Evolutionary conservation across 2,329 filamentous ascomycete species (phyloP).

Genomic region (Sporothrix humicola): DNA sequence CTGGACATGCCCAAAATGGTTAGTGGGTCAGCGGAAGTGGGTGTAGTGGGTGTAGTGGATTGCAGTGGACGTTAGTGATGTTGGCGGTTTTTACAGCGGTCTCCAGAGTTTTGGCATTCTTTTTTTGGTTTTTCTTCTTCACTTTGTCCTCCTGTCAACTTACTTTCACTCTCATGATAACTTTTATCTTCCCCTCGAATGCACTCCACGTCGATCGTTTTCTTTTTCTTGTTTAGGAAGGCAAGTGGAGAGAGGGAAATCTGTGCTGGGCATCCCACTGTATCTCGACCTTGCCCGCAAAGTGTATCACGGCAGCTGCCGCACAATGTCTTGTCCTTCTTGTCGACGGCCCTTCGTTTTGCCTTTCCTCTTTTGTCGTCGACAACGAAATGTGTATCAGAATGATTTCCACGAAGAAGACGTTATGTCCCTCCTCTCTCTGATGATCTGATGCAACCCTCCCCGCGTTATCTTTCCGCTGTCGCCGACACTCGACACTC

Average conservation of each 20-base stretch:
- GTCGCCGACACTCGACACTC: background rate
- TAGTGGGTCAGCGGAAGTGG: background rate
- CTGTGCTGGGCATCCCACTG: background rate
- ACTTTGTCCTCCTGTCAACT: background rate
- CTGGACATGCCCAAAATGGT: constrained; percentile 32
- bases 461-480: background rate
- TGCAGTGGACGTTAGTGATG: background rate
- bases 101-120: background rate
- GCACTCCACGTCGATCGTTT: background rate
- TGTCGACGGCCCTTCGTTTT: background rate
- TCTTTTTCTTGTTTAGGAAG: constrained; percentile 3
- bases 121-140: background rate
- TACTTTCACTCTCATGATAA: background rate
- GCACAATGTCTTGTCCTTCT: background rate
- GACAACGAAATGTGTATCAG: too few species aligned
- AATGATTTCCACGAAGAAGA: too few species aligned
- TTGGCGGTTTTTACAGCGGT: background rate
- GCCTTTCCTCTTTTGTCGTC: background rate
- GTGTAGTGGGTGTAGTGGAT: background rate
- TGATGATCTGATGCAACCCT: background rate
- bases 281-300: background rate
- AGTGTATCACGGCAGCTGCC: constrained; percentile 4
- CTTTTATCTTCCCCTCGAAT: background rate
- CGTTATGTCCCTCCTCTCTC: background rate
- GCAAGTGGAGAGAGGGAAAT: background rate